These are phyloP conservation scores for Trichoderma sp. DNA, from an alignment of 2,329 filamentous ascomycete species.

Conservation along the genomic window DNA sequence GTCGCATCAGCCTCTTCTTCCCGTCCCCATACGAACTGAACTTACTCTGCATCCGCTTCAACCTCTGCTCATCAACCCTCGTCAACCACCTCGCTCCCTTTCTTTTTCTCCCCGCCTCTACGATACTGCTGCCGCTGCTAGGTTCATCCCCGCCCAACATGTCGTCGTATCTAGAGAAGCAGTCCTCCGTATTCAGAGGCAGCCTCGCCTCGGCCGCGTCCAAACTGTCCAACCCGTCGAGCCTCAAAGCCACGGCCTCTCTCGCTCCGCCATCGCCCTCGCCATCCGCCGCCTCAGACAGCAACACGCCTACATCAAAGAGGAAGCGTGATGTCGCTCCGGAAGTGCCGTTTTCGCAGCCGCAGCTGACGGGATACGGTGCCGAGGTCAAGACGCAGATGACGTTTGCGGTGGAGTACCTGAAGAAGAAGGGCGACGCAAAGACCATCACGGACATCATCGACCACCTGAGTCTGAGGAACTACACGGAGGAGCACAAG, in stretches of 20 bases:
- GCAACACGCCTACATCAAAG: constrained; percentile 63
- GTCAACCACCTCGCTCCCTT: neutral
- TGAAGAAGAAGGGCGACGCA: constrained; percentile 67
- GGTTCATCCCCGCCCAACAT: constrained; percentile 39
- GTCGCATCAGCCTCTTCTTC: constrained; percentile 12
- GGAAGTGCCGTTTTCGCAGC: constrained; percentile 68
- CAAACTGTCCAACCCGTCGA: constrained; percentile 56
- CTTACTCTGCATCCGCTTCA: neutral
- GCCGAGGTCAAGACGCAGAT: constrained; percentile 83
- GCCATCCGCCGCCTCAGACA: constrained; percentile 55
- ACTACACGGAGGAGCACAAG: constrained; percentile 59
- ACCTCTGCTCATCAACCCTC: neutral
- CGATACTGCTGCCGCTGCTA: constrained; percentile 5
- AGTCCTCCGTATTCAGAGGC: constrained; percentile 60
- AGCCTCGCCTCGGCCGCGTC: constrained; percentile 61
- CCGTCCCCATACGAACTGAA: neutral
- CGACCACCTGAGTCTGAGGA: constrained; percentile 71
- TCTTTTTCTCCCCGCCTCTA: neutral
- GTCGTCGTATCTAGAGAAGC: constrained; percentile 63
- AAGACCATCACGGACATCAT: constrained; percentile 75
- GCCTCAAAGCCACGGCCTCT: constrained; percentile 36
- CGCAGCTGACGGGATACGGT: constrained; percentile 71
- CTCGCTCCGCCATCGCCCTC: constrained; percentile 62
- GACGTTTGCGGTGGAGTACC: constrained; percentile 79
- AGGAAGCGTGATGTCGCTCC: constrained; percentile 55